Conservation (phyloP, 306 rosid species). For the Arachis hypogaea region DNA sequence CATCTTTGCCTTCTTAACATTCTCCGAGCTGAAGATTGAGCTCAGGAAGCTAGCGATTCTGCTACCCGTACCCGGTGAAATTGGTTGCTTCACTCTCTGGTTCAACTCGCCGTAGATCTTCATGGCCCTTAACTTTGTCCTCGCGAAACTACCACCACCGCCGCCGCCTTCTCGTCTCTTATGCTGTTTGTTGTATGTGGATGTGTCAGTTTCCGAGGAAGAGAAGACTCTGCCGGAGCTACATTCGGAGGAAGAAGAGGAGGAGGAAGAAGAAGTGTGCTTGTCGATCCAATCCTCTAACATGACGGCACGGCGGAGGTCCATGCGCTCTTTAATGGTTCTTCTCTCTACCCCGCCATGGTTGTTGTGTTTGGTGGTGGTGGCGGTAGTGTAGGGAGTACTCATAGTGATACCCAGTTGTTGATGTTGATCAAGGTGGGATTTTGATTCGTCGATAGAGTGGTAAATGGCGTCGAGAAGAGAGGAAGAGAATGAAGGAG, state of each 20-base stretch:
- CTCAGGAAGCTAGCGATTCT: constrained; percentile 59
- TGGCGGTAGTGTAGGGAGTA: constrained; percentile 13
- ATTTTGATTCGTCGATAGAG: constrained; percentile 60
- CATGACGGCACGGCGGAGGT: constrained; percentile 59
- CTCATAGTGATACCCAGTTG: constrained; percentile 15
- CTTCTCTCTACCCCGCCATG: not conserved
- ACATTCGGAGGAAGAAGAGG: constrained; percentile 63
- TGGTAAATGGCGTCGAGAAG: constrained; percentile 65
- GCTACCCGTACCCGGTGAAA: constrained; percentile 66
- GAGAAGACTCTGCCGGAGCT: constrained; percentile 66
- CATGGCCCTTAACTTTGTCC: constrained; percentile 56
- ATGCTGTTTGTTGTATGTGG: constrained; percentile 34
- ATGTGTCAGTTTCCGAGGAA: constrained; percentile 69
- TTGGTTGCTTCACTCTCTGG: constrained; percentile 75
- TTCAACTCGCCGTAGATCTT: constrained; percentile 61
- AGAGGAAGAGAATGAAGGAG: constrained; percentile 71
- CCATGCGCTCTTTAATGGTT: constrained; percentile 27
- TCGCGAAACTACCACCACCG: constrained; percentile 44
- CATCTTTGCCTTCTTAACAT: constrained; percentile 74
- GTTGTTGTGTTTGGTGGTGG: constrained; percentile 39
- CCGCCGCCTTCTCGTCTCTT: too few species aligned
- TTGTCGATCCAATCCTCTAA: constrained; percentile 68
- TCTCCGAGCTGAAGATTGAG: constrained; percentile 69
- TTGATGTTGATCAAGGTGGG: constrained; percentile 43
- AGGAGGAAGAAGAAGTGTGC: constrained; percentile 38